These are phyloP conservation scores for Plectranthus barbatus DNA, from an alignment of 257 asterid genomes.

Conservation along the genomic window DNA sequence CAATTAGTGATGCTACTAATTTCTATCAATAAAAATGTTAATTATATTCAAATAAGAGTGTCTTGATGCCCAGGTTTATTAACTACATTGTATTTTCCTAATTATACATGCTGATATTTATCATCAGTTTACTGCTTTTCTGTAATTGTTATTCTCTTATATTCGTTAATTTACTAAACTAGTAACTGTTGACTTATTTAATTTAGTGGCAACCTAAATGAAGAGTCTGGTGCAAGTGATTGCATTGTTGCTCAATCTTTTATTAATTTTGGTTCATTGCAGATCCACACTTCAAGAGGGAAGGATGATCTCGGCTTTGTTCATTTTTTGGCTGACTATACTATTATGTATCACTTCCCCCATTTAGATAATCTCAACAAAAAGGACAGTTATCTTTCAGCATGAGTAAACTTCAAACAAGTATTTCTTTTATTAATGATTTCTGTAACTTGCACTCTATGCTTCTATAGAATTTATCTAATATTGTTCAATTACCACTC, in stretches of 20 bases:
- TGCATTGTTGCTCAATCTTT: slow-evolving; percentile 93
- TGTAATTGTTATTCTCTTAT: no score
- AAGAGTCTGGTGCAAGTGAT: slow-evolving; percentile 94
- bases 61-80: no score
- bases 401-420: slow-evolving; percentile 92
- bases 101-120: neutral
- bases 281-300: slow-evolving; percentile 85
- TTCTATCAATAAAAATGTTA: slow-evolving; percentile 26
- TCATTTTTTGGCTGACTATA: slow-evolving; percentile 75
- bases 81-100: neutral
- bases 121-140: slow-evolving; percentile 1
- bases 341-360: slow-evolving; percentile 75
- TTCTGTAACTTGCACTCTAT: no score
- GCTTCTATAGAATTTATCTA: neutral
- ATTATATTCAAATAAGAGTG: slow-evolving; percentile 4
- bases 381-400: slow-evolving; percentile 79
- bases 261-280: slow-evolving; percentile 92
- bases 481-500: neutral
- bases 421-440: slow-evolving; percentile 23
- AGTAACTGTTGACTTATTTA: slow-evolving; percentile 12
- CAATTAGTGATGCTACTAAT: neutral
- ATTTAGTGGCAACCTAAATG: slow-evolving; percentile 91
- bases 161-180: no score
- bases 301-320: slow-evolving; percentile 67
- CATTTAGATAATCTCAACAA: slow-evolving; percentile 74